Conservation (phyloP, 257 asterid species). For the Nicotiana knightiana region DNA sequence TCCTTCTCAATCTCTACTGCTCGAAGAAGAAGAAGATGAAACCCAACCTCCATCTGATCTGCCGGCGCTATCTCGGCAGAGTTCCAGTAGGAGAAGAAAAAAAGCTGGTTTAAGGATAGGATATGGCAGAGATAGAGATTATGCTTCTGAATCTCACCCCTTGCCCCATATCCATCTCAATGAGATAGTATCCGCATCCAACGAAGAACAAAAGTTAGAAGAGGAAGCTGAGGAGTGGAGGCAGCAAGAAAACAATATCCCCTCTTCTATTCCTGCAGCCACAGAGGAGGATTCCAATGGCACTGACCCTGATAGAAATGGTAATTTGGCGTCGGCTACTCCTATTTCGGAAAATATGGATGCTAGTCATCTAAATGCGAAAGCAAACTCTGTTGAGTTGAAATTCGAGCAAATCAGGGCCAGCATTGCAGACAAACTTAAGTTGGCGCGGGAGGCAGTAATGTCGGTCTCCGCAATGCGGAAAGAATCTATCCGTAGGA, state of each 20-base stretch:
- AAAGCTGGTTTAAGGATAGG: slow-evolving; percentile 46
- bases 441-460: slow-evolving; percentile 25
- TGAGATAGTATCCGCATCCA: neutral
- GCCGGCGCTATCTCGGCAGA: slow-evolving; percentile 14
- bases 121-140: slow-evolving; percentile 29
- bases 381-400: slow-evolving; percentile 10
- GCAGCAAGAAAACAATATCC: neutral
- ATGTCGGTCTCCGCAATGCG: slow-evolving; percentile 22
- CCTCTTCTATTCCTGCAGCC: neutral
- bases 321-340: neutral
- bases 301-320: neutral
- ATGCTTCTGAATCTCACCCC: neutral
- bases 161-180: neutral
- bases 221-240: neutral
- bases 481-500: slow-evolving; percentile 28
- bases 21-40: neutral
- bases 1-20: slow-evolving; percentile 2
- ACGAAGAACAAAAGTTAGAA: neutral
- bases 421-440: slow-evolving; percentile 20
- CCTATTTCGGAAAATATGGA: neutral
- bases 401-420: slow-evolving; percentile 25
- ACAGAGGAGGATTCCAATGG: neutral
- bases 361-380: neutral
- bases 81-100: slow-evolving; percentile 29
- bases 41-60: neutral